A percentile compares a stretch with the other conserved stretches of the same genome.
Evolutionary conservation across 805 yeast species (phyloP).

Genomic region (Kregervanrija delftensis): DNA sequence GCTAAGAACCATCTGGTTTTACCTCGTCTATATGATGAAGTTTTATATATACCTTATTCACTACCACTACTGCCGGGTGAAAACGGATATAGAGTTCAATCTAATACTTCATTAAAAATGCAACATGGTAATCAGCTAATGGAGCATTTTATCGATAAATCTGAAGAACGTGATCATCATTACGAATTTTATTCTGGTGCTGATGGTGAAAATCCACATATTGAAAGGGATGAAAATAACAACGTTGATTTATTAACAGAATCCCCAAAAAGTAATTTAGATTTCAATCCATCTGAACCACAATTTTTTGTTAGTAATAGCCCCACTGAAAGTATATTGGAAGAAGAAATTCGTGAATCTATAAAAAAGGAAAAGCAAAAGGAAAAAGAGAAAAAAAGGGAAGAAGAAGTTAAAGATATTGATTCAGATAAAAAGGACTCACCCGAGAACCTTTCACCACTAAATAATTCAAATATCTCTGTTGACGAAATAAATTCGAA

Average conservation of each 20-base stretch:
- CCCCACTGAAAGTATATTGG: conserved; percentile 26
- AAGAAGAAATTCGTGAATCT: conserved; percentile 7
- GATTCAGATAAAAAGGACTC: neutral
- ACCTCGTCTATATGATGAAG: conserved; percentile 87
- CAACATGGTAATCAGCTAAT: conserved; percentile 39
- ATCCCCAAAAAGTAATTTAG: conserved; percentile 20
- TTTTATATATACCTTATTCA: conserved; percentile 83
- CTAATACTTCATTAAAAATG: conserved; percentile 47
- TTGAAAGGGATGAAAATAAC: conserved; percentile 22
- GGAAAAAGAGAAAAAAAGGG: neutral
- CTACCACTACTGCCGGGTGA: conserved; percentile 82
- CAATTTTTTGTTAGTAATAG: conserved; percentile 63
- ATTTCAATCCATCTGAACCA: conserved; percentile 91
- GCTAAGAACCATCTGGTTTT: conserved; percentile 69
- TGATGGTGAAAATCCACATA: conserved; percentile 34
- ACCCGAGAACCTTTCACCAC: too few relatives aligned
- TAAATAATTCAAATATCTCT: too few relatives aligned
- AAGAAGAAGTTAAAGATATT: neutral
- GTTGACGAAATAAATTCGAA: too few relatives aligned
- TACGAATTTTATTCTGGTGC: conserved; percentile 84
- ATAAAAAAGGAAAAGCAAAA: conserved; percentile 3
- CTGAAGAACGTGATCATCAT: conserved; percentile 86
- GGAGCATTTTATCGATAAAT: conserved; percentile 71
- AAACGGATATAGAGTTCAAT: conserved; percentile 68
- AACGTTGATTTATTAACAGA: neutral